These are phyloP conservation scores for Lactifluus echinatus DNA, from an alignment of 768 basidiomycete species.

Conservation along the genomic window DNA sequence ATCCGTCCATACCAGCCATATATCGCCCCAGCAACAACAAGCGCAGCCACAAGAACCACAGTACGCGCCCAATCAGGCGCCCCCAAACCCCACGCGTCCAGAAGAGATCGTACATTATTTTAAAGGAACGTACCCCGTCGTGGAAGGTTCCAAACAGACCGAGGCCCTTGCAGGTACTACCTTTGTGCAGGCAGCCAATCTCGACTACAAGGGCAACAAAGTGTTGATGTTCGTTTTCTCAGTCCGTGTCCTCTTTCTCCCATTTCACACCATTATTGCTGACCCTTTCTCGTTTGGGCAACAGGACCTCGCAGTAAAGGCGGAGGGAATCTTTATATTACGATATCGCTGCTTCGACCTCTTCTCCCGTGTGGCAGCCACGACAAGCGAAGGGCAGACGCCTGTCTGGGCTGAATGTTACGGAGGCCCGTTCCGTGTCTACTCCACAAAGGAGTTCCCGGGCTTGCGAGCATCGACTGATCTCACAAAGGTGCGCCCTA, in stretches of 20 bases:
- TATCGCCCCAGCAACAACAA: constrained; percentile 9
- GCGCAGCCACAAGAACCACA: background rate
- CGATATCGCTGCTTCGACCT: constrained; percentile 64
- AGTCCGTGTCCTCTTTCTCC: constrained; percentile 31
- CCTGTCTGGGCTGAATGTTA: constrained; percentile 56
- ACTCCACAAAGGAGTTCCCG: constrained; percentile 66
- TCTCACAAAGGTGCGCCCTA: constrained; percentile 46
- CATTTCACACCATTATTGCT: background rate
- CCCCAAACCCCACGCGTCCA: constrained; percentile 11
- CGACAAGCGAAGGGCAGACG: constrained; percentile 28
- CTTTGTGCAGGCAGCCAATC: constrained; percentile 43
- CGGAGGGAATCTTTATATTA: constrained; percentile 56
- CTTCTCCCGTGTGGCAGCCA: constrained; percentile 32
- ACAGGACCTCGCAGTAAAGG: constrained; percentile 65
- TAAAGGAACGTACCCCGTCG: constrained; percentile 31
- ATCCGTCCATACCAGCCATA: background rate
- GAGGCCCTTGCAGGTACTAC: constrained; percentile 49
- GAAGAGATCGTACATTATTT: constrained; percentile 38
- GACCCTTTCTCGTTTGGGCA: background rate
- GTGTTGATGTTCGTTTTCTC: constrained; percentile 56
- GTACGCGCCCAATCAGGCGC: constrained; percentile 3
- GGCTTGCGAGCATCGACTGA: constrained; percentile 58
- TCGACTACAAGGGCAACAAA: constrained; percentile 51
- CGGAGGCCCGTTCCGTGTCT: constrained; percentile 55
- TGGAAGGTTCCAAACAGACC: constrained; percentile 46